Evolutionary conservation across 768 basidiomycete species (phyloP).

Genomic region (Crucibulum laeve): DNA sequence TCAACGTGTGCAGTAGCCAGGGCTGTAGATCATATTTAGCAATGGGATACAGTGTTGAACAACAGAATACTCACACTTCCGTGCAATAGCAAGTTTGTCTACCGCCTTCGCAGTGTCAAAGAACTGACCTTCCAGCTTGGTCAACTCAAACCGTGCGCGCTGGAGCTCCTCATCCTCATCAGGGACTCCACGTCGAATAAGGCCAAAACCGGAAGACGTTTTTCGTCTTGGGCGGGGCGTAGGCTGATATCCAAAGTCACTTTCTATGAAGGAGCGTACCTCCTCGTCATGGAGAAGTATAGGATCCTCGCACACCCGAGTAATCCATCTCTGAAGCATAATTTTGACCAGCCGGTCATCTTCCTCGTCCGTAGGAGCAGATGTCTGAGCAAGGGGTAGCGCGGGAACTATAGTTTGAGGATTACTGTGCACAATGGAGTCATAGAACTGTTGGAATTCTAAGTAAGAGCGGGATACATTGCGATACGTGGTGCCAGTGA

Average conservation of each 20-base stretch:
- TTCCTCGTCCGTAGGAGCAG: constrained; percentile 96
- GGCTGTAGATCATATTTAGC: constrained; percentile 36
- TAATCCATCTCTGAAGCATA: constrained; percentile 93
- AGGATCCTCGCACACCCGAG: constrained; percentile 88
- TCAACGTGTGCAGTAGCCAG: constrained; percentile 78
- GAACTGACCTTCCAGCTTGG: constrained; percentile 88
- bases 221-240: constrained; percentile 74
- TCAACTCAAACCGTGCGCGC: constrained; percentile 85
- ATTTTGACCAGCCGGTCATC: constrained; percentile 95
- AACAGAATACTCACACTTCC: constrained; percentile 56
- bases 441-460: constrained; percentile 94
- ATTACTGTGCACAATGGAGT: constrained; percentile 82
- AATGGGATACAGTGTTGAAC: not conserved
- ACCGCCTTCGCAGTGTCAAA: constrained; percentile 90
- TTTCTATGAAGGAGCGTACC: constrained; percentile 91
- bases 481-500: constrained; percentile 82
- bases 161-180: constrained; percentile 96
- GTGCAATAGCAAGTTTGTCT: constrained; percentile 75
- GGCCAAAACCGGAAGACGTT: constrained; percentile 66
- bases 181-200: constrained; percentile 76
- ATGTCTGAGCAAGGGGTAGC: constrained; percentile 92
- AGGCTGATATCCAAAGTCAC: constrained; percentile 94
- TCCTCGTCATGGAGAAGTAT: constrained; percentile 90
- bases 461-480: constrained; percentile 93
- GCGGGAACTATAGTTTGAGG: constrained; percentile 97